These are phyloP conservation scores for Epichloe gansuensis DNA, from an alignment of 2,329 filamentous ascomycete species.

Conservation along the genomic window DNA sequence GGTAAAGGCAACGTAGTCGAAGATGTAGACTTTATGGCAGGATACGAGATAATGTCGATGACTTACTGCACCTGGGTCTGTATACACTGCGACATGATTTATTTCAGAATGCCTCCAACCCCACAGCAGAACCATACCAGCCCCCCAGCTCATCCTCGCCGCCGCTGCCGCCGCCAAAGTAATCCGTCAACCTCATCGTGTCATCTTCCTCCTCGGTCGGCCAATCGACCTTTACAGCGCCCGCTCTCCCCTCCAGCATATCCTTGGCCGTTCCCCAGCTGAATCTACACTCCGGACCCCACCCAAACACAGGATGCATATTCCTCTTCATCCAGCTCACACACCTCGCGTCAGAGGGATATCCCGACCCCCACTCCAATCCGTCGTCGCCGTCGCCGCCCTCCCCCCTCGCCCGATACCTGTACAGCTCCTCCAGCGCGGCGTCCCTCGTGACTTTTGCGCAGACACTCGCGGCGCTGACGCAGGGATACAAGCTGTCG, in stretches of 20 bases:
- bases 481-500: conserved; percentile 81
- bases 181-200: conserved; percentile 61
- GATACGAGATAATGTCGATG: conserved; percentile 10
- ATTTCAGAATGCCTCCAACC: conserved; percentile 55
- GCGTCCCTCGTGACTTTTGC: conserved; percentile 93
- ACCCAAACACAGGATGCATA: conserved; percentile 90
- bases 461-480: conserved; percentile 85
- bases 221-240: conserved; percentile 69
- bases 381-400: conserved; percentile 25
- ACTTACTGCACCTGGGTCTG: background rate
- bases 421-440: conserved; percentile 69
- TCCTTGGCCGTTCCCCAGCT: conserved; percentile 95
- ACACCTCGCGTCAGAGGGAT: conserved; percentile 77
- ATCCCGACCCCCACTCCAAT: conserved; percentile 75
- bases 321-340: conserved; percentile 69
- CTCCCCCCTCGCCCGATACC: conserved; percentile 10
- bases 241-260: conserved; percentile 65
- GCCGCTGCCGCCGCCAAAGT: conserved; percentile 41
- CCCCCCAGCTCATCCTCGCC: conserved; percentile 55
- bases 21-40: conserved; percentile 2
- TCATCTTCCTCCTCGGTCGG: conserved; percentile 62
- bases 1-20: conserved; percentile 2
- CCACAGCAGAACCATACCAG: conserved; percentile 71
- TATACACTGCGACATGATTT: background rate
- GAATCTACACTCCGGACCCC: conserved; percentile 85